These are phyloP conservation scores for Rhododendron simsii DNA, from an alignment of 148 eudicot species.

Conservation along the genomic window DNA sequence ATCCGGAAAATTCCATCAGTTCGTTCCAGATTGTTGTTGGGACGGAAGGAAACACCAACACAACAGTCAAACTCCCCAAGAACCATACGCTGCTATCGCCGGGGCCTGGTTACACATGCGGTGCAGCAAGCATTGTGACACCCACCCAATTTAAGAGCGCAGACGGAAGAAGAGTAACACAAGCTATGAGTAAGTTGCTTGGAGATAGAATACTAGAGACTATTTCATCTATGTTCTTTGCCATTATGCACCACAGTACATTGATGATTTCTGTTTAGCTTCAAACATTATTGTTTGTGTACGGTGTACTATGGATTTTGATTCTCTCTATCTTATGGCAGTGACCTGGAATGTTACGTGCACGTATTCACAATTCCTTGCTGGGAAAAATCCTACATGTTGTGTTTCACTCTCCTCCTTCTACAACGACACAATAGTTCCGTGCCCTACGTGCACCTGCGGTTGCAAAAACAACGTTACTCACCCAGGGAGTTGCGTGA, in stretches of 20 bases:
- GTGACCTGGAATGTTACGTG: constrained; percentile 55
- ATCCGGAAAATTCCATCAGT: constrained; percentile 37
- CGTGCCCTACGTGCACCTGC: constrained; percentile 51
- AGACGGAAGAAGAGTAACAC: constrained; percentile 58
- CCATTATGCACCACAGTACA: background rate
- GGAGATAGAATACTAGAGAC: background rate
- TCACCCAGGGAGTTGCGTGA: constrained; percentile 46
- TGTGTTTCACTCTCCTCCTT: constrained; percentile 56
- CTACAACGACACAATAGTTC: constrained; percentile 42
- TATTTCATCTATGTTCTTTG: background rate
- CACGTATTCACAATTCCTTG: constrained; percentile 48
- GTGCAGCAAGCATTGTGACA: constrained; percentile 41
- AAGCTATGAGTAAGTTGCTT: constrained; percentile 57
- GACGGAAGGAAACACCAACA: constrained; percentile 50
- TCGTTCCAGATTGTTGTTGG: constrained; percentile 64
- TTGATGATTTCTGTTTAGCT: background rate
- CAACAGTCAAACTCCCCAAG: constrained; percentile 52
- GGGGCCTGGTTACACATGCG: constrained; percentile 68
- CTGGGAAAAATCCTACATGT: constrained; percentile 43
- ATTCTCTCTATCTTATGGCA: constrained; percentile 5
- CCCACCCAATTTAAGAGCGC: constrained; percentile 31
- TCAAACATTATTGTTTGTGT: background rate
- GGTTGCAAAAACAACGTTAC: constrained; percentile 40
- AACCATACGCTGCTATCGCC: constrained; percentile 58
- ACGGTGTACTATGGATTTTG: background rate